Percentiles rank a stretch among this genome's conserved stretches.
Evolutionary conservation across 2,329 filamentous ascomycete genomes (phyloP).

Genomic region (Calonectria montana): DNA sequence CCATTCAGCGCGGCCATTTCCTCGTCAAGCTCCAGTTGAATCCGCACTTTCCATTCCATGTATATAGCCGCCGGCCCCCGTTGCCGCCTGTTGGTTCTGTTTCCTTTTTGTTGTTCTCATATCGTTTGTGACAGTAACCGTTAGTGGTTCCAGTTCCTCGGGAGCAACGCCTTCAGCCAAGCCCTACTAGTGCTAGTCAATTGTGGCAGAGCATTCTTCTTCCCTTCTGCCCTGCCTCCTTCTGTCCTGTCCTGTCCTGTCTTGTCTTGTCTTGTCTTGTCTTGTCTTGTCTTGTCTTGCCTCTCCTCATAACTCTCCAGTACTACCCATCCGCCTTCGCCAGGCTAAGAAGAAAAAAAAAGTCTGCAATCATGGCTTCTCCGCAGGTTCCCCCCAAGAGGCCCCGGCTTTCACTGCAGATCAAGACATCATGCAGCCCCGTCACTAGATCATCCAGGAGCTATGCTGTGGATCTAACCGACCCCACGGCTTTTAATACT

Average conservation of each 20-base stretch:
- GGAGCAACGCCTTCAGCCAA: constrained; percentile 32
- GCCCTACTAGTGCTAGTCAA: constrained; percentile 28
- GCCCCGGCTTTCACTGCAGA: constrained; percentile 69
- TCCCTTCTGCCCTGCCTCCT: constrained; percentile 10
- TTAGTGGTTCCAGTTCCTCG: constrained; percentile 38
- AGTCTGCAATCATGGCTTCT: constrained; percentile 49
- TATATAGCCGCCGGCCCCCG: constrained; percentile 45
- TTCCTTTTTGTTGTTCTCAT: constrained; percentile 32
- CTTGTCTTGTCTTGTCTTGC: too few species aligned
- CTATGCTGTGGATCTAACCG: constrained; percentile 62
- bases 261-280: too few species aligned
- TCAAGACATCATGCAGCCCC: constrained; percentile 56
- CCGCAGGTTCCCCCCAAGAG: constrained; percentile 56
- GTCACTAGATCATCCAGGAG: constrained; percentile 49
- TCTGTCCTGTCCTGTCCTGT: too few species aligned
- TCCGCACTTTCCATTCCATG: constrained; percentile 36
- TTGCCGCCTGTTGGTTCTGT: constrained; percentile 33
- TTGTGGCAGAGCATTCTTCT: constrained; percentile 4
- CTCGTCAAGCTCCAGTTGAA: constrained; percentile 25
- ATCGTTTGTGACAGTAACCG: constrained; percentile 36
- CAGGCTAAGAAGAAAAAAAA: too few species aligned
- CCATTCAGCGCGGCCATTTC: constrained; percentile 20
- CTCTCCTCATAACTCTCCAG: constrained; percentile 9
- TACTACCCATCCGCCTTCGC: background rate
- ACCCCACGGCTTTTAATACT: constrained; percentile 74